Evolutionary conservation across 768 basidiomycete genomes (phyloP).

Genomic region (Phylloporus sp.): DNA sequence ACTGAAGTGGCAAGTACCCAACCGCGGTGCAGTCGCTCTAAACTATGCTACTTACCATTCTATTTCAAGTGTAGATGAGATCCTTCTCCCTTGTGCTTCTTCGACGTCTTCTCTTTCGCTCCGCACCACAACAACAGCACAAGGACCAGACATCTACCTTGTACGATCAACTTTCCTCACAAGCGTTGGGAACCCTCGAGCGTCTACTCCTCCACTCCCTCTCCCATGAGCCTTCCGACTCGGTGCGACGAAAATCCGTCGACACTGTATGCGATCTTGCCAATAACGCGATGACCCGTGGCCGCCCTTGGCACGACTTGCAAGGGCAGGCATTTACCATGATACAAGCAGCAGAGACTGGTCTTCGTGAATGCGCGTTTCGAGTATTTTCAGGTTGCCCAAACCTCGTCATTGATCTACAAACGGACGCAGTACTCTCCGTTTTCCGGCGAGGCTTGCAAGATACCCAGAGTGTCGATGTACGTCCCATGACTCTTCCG

Average conservation of each 20-base stretch:
- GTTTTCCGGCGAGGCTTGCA: slow-evolving; percentile 67
- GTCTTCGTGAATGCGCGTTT: slow-evolving; percentile 59
- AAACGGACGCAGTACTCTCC: slow-evolving; percentile 62
- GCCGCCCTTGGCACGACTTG: slow-evolving; percentile 78
- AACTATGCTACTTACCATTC: slow-evolving; percentile 5
- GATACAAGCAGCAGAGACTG: slow-evolving; percentile 36
- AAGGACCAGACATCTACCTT: slow-evolving; percentile 50
- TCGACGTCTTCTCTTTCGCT: slow-evolving; percentile 71
- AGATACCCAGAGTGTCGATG: slow-evolving; percentile 63
- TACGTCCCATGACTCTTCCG: slow-evolving; percentile 28
- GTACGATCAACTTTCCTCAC: slow-evolving; percentile 72
- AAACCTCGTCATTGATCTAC: slow-evolving; percentile 73
- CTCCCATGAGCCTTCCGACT: slow-evolving; percentile 50
- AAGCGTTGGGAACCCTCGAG: slow-evolving; percentile 65
- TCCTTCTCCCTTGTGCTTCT: slow-evolving; percentile 81
- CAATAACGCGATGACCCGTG: slow-evolving; percentile 68
- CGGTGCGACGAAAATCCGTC: slow-evolving; percentile 67
- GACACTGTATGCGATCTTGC: slow-evolving; percentile 77
- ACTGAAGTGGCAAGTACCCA: slow-evolving; percentile 66
- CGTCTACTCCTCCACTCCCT: slow-evolving; percentile 69
- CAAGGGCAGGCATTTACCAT: slow-evolving; percentile 70
- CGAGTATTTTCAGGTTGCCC: slow-evolving; percentile 71
- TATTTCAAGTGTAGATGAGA: slow-evolving; percentile 57
- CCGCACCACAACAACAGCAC: slow-evolving; percentile 37
- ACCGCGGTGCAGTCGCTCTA: background rate